phyloP scores from a whole-genome alignment of 768 basidiomycete species.

The Leccinum subgranulosum region DNA sequence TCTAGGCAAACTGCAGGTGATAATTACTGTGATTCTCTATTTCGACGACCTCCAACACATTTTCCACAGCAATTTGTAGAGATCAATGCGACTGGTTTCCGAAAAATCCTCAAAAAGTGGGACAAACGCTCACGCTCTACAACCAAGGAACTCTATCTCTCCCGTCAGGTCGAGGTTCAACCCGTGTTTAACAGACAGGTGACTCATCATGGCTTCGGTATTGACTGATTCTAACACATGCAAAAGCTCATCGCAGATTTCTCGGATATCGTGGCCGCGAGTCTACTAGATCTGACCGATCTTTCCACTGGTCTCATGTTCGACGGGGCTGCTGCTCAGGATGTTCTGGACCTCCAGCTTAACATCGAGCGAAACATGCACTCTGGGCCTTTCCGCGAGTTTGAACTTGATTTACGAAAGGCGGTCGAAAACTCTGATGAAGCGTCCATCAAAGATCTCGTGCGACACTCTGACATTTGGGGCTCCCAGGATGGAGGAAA shows the following conservation, averaged over 20 bases:
- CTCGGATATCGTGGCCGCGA: conserved; percentile 86
- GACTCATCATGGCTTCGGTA: conserved; percentile 18
- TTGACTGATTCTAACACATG: conserved; percentile 8
- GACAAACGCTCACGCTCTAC: conserved; percentile 94
- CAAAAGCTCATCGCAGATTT: conserved; percentile 88
- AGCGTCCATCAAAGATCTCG: conserved; percentile 62
- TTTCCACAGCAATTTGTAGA: conserved; percentile 85
- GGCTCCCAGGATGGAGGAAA: conserved; percentile 57
- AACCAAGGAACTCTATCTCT: conserved; percentile 95
- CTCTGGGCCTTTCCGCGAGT: conserved; percentile 77
- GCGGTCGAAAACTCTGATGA: conserved; percentile 64
- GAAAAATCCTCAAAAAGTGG: conserved; percentile 98
- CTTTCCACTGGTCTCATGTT: conserved; percentile 71
- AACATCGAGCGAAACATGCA: conserved; percentile 57
- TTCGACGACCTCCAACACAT: conserved; percentile 12
- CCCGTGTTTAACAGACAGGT: conserved; percentile 96
- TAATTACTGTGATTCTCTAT: conserved; percentile 9
- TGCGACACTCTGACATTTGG: conserved; percentile 66
- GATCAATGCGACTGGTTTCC: conserved; percentile 94
- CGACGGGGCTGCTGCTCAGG: conserved; percentile 74
- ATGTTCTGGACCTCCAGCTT: conserved; percentile 72
- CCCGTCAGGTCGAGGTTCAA: conserved; percentile 97
- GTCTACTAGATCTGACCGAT: conserved; percentile 76
- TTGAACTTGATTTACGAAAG: conserved; percentile 83
- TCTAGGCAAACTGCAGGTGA: conserved; percentile 90